phyloP scores from a whole-genome alignment of 1,139 yeast species.

The Candida smagusa region DNA sequence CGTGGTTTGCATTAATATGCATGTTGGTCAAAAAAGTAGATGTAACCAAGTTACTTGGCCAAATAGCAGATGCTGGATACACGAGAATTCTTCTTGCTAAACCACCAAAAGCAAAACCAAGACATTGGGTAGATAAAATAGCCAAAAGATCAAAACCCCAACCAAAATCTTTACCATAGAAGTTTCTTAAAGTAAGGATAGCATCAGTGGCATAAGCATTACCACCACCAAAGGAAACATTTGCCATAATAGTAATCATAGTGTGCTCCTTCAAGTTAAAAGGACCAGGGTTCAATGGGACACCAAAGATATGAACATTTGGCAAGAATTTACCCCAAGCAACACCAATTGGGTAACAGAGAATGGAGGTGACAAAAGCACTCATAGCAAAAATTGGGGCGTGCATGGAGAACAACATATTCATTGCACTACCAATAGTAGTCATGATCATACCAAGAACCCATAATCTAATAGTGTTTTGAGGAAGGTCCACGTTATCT shows the following conservation, averaged over 20 bases:
- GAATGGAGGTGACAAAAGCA: constrained; percentile 54
- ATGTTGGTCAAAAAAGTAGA: constrained; percentile 53
- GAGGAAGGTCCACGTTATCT: constrained; percentile 55
- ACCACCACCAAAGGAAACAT: constrained; percentile 56
- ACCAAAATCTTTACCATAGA: constrained; percentile 46
- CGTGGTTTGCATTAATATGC: constrained; percentile 59
- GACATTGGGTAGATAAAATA: constrained; percentile 53
- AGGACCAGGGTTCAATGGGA: constrained; percentile 56
- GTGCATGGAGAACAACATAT: constrained; percentile 58
- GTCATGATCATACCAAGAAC: constrained; percentile 47
- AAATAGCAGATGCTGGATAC: constrained; percentile 60
- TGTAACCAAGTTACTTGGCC: constrained; percentile 60
- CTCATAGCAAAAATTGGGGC: constrained; percentile 53
- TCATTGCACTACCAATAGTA: constrained; percentile 59
- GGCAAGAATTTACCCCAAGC: constrained; percentile 51
- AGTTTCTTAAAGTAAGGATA: constrained; percentile 51
- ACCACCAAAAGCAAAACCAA: constrained; percentile 69
- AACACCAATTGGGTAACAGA: constrained; percentile 62
- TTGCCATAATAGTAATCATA: constrained; percentile 59
- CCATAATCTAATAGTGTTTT: constrained; percentile 66
- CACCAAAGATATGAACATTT: constrained; percentile 37
- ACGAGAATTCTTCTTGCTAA: constrained; percentile 53
- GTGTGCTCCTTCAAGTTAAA: constrained; percentile 67
- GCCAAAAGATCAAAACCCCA: constrained; percentile 52
- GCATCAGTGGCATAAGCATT: constrained; percentile 63